Evolutionary conservation across 2,329 filamentous ascomycete genomes (phyloP).

Genomic region (Domatiomyces globalis): DNA sequence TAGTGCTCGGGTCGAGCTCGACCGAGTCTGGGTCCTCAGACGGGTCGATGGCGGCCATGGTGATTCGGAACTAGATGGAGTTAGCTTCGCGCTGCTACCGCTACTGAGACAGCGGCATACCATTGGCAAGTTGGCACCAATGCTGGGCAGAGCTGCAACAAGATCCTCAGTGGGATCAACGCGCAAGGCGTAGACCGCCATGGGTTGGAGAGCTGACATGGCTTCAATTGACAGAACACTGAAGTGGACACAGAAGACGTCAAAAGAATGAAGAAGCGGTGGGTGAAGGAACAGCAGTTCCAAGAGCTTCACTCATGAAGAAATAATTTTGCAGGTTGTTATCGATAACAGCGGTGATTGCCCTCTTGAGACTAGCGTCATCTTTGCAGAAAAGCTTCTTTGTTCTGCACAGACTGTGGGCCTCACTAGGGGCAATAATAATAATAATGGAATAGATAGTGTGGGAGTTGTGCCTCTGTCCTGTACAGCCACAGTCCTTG

Average conservation of each 20-base stretch:
- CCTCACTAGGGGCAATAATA: too few species aligned
- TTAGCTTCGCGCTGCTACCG: slow-evolving; percentile 1
- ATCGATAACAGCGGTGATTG: neutral
- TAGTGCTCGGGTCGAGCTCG: slow-evolving; percentile 38
- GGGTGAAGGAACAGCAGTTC: neutral
- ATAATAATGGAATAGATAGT: too few species aligned
- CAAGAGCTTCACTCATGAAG: neutral
- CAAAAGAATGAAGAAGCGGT: neutral
- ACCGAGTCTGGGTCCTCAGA: slow-evolving; percentile 52
- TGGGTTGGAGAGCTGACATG: slow-evolving; percentile 40
- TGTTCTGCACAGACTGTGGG: too few species aligned
- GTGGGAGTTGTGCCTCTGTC: too few species aligned
- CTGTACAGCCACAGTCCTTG: too few species aligned
- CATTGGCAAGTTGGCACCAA: slow-evolving; percentile 66
- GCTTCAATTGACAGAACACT: neutral
- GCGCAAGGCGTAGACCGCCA: slow-evolving; percentile 83
- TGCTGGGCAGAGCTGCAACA: slow-evolving; percentile 63
- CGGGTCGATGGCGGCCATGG: slow-evolving; percentile 96
- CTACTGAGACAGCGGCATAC: slow-evolving; percentile 1
- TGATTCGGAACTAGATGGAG: slow-evolving; percentile 67
- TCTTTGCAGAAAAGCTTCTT: neutral
- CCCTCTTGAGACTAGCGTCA: neutral
- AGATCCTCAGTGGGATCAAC: slow-evolving; percentile 74
- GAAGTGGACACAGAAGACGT: neutral
- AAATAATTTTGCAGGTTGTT: neutral